phyloP scores from a whole-genome alignment of 2,329 filamentous ascomycete species.

The Colletotrichum sp. region DNA sequence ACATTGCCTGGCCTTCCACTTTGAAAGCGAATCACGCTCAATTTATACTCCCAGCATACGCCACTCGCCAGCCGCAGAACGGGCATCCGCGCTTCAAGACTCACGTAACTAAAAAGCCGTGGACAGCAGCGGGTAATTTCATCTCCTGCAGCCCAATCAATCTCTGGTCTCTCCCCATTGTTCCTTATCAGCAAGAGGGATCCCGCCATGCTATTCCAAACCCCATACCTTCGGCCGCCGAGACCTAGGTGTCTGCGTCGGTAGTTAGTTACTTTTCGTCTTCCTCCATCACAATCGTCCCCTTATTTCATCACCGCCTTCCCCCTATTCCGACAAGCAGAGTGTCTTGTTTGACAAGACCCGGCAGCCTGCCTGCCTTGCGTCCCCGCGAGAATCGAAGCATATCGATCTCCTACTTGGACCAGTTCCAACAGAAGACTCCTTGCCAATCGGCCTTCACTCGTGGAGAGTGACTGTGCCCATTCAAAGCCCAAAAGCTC shows the following conservation, averaged over 20 bases:
- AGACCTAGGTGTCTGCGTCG: no score
- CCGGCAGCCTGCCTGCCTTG: fast-evolving
- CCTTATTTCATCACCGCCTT: no score
- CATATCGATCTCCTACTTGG: fast-evolving
- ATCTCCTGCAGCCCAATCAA: not conserved
- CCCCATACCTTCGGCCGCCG: fast-evolving
- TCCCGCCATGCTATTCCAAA: fast-evolving
- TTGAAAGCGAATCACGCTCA: not conserved
- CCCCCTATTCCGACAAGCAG: not conserved
- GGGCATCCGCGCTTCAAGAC: fast-evolving
- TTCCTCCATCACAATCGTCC: not conserved
- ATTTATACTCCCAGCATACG: no score
- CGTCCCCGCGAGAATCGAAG: fast-evolving
- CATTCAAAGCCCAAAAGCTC: not conserved
- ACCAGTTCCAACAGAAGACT: not conserved
- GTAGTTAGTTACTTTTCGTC: not conserved
- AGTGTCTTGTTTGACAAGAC: not conserved
- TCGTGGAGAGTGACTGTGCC: not conserved
- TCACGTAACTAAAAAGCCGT: fast-evolving
- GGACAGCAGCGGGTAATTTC: not conserved
- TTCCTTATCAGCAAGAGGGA: no score
- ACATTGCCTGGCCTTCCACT: not conserved
- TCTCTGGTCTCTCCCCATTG: no score
- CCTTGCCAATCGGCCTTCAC: not conserved
- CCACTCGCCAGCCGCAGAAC: no score